A percentile compares a stretch with the other conserved stretches of the same genome.
These are phyloP conservation scores for Eimeria tenella DNA, from an alignment of 169 alveolate genomes.

Conservation along the genomic window DNA sequence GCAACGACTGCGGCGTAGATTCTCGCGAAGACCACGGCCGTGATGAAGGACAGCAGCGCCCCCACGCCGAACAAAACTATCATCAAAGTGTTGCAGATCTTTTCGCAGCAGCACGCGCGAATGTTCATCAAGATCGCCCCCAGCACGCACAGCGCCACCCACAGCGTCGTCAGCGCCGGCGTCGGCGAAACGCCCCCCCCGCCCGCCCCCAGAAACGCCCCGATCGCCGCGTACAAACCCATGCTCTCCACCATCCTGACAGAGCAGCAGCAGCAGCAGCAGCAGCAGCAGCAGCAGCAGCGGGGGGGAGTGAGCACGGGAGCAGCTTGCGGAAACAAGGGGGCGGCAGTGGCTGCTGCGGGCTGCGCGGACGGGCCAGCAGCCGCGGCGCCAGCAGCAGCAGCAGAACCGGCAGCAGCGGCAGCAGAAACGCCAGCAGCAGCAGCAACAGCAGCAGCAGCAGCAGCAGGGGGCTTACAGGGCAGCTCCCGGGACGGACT, in stretches of 20 bases:
- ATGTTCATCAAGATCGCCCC: conserved; percentile 46
- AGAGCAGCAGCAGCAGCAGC: not conserved
- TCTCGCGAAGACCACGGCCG: not conserved
- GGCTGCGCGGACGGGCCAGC: not conserved
- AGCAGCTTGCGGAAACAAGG: not conserved
- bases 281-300: not conserved
- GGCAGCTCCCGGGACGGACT: conserved; percentile 57
- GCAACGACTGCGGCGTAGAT: not conserved
- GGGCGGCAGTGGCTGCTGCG: not conserved
- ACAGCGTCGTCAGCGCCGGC: conserved; percentile 6
- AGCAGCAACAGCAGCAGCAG: conserved; percentile 25
- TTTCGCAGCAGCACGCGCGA: conserved; percentile 31
- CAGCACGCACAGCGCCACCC: not conserved
- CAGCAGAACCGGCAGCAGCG: not conserved
- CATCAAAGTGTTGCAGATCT: conserved; percentile 37
- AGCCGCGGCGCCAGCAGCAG: not conserved
- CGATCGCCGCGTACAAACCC: not conserved
- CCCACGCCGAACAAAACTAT: conserved; percentile 30
- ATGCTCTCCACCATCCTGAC: not conserved
- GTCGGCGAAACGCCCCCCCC: conserved; percentile 61
- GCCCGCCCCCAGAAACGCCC: conserved; percentile 10
- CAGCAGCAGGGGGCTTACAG: conserved; percentile 4
- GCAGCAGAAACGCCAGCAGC: not conserved
- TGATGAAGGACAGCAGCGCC: not conserved
- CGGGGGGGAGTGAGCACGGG: not conserved